Base-by-base conservation (phyloP, 495 filamentous ascomycete species). In the Darksidea phi region DNA sequence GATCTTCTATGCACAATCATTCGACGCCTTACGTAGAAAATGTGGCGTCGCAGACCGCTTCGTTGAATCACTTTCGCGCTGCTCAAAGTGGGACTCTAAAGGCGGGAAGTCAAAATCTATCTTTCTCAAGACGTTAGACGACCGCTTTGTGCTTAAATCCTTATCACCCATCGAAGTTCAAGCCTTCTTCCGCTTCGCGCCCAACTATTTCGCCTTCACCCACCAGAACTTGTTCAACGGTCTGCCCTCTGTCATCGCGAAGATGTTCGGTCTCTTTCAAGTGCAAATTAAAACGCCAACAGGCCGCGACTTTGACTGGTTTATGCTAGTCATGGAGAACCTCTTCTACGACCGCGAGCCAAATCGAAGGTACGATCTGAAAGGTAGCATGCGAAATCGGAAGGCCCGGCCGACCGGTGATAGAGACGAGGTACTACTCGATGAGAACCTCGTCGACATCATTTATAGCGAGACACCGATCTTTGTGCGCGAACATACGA, bases 361-460 rank as follows among this genome's bases (percentile, higher is more conserved):
- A 0, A 92, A 73, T 42, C 71, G 74, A 38, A 92, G 95, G 49
- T 99, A 97, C 73, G 94, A 99, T 71, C 83, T 99, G 61, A 99
- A 99, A 70, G 94, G 94, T 7, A 95, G 90, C 3, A 97, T 99
- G 95, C 86, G 94, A 23, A 97, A 99, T 74, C 88, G 94, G 67
- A 94, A 94, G 70, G 94, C 96, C 37, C 86, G 97, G 69, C 88
- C 87, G 48, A 99, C 94, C 4, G 94, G 94, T 50, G 91, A 97
- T 72, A 87, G 89, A 63, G 90, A 97, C 65, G 94, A 99, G 72
- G 94, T 99, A 6, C 83, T 99, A 18, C 83, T 97, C 5, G 94
- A 99, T 68, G 94, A 97, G 70, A 99, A 99, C 76, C 96, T 99
- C 86, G 94, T 99, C 10, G 94, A 99, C 69, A 96, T 95, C 70